These are phyloP conservation scores for Sporopachydermia quercuum DNA, from an alignment of 805 yeast species.

Conservation along the genomic window DNA sequence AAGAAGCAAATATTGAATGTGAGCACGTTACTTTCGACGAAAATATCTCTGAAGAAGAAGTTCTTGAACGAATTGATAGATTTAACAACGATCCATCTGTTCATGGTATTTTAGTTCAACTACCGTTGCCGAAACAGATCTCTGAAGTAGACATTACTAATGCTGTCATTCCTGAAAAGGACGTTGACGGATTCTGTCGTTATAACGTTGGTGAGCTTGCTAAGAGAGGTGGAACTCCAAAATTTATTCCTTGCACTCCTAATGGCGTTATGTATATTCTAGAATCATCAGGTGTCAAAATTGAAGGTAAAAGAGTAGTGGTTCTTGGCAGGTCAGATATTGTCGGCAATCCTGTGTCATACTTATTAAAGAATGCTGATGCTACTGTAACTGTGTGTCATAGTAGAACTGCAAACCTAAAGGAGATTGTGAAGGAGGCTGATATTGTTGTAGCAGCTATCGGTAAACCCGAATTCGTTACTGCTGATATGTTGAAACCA, in stretches of 20 bases:
- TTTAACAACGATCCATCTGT: slow-evolving; percentile 46
- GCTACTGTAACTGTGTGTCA: slow-evolving; percentile 71
- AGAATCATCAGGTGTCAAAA: slow-evolving; percentile 35
- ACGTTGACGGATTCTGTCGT: slow-evolving; percentile 76
- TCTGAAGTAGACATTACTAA: slow-evolving; percentile 54
- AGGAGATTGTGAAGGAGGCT: slow-evolving; percentile 39
- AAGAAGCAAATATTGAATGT: slow-evolving; percentile 53
- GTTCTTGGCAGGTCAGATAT: slow-evolving; percentile 78
- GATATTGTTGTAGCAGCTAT: slow-evolving; percentile 71
- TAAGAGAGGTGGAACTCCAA: slow-evolving; percentile 58
- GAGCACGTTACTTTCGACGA: slow-evolving; percentile 44
- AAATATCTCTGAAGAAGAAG: slow-evolving; percentile 36
- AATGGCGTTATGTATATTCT: slow-evolving; percentile 60
- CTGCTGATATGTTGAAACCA: slow-evolving; percentile 60
- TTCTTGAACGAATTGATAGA: slow-evolving; percentile 35
- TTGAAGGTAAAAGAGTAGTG: slow-evolving; percentile 62
- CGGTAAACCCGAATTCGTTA: slow-evolving; percentile 55
- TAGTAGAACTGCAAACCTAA: slow-evolving; percentile 41
- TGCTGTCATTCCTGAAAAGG: slow-evolving; percentile 51
- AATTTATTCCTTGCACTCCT: slow-evolving; percentile 73
- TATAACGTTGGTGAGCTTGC: slow-evolving; percentile 64
- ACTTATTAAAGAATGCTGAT: slow-evolving; percentile 50
- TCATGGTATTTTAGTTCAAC: slow-evolving; percentile 63
- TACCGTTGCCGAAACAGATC: slow-evolving; percentile 61
- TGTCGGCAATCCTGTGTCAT: slow-evolving; percentile 71